Evolutionary conservation across 2,329 filamentous ascomycete genomes (phyloP), one percentile per base, ranked within the genome.

Genomic region (Ambrosiella cleistominuta): DNA sequence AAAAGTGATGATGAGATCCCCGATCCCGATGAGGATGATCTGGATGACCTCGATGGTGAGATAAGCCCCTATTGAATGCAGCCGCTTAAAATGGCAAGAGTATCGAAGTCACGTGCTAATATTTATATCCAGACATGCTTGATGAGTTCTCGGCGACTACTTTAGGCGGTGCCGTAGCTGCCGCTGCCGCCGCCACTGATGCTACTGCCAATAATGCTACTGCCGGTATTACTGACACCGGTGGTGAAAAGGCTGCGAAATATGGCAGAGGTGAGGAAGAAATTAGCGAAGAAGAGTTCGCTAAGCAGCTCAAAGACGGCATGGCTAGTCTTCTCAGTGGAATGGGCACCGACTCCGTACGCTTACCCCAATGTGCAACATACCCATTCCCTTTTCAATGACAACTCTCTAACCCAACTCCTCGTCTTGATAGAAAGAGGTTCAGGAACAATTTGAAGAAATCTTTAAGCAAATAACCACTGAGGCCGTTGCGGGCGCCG

Each of bases 1-100:
- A 63, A 64, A 47, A 60, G 64, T 13, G 64, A 68, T 19, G 79
- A 77, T 19, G 78, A 85, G 63, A 82, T 85, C 13, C 84, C 89
- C 17, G 91, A 96, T 66, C 91, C 90, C 6, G 91, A 97, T 63
- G 90, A 95, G 70, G 93, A 93, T 69, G 87, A 93, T 64, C 73
- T 93, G 17, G 87, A 96, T 66, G 93, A 97, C 66, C 74, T 98
- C 50, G 93, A 98, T 70, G 88, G 87, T 88, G 70, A 64, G 73
- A 47, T 42, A 38, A 40, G 36, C 13, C 57, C 35, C 42, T 51
- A 52, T 39, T 62, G 35, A 42, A 47, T 47, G 7, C n/a, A 47
- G 7, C 44, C 7, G 8, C 7, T 15, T 7, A 42, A 12, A 42
- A 15, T 13, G n/a, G 7, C 44, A 47, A 15, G n/a, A 47, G n/a